These are phyloP conservation scores for Penstemon barbatus DNA, from an alignment of 257 asterid genomes.

Conservation along the genomic window DNA sequence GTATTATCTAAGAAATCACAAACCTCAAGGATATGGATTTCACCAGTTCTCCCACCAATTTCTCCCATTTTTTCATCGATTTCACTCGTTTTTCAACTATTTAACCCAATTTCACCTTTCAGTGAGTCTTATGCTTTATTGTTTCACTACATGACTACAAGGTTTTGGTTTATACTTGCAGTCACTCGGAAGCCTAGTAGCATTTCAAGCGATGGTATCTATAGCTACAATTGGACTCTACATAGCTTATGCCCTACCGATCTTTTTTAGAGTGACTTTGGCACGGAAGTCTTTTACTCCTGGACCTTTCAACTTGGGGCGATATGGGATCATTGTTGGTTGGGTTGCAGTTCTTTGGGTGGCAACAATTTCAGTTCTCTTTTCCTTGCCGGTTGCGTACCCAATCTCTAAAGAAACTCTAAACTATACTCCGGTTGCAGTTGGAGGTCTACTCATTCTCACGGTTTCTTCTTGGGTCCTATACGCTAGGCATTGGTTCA, in stretches of 20 bases:
- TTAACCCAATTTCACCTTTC: no score
- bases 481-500: constrained; percentile 87
- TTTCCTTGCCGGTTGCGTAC: constrained; percentile 89
- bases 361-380: constrained; percentile 73
- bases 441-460: constrained; percentile 73
- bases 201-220: constrained; percentile 97
- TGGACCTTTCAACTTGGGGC: constrained; percentile 89
- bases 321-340: constrained; percentile 67
- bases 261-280: constrained; percentile 79
- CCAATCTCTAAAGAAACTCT: constrained; percentile 75
- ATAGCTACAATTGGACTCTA: constrained; percentile 94
- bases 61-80: background rate
- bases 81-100: background rate
- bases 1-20: no score
- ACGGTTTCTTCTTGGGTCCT: constrained; percentile 68
- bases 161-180: constrained; percentile 34
- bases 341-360: constrained; percentile 89
- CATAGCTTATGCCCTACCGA: constrained; percentile 93
- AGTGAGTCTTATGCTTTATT: no score
- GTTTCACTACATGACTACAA: background rate
- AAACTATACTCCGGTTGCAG: constrained; percentile 95
- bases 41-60: no score
- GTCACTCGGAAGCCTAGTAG: constrained; percentile 96
- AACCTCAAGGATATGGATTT: no score
- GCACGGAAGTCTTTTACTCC: constrained; percentile 74